Evolutionary conservation across 2,329 filamentous ascomycete genomes (phyloP), one percentile per base, ranked within the genome.

Genomic region (Dendrostoma leiphaemia): DNA sequence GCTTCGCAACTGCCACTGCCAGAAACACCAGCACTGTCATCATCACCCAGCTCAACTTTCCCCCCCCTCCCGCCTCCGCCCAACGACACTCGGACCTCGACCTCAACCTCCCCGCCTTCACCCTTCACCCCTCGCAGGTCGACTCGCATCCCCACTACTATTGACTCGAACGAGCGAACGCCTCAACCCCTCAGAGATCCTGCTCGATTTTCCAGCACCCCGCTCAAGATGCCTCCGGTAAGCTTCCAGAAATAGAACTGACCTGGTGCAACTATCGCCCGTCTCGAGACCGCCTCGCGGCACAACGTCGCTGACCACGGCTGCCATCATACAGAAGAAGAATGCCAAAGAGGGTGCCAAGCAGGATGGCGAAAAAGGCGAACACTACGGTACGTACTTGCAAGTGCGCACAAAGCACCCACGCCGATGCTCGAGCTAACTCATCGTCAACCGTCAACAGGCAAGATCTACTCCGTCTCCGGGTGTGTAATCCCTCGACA

Each of bases 391-490:
- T 79, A n/a, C n/a, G n/a, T n/a, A n/a, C n/a, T n/a, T n/a, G n/a
- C n/a, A n/a, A n/a, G n/a, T n/a, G n/a, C n/a, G n/a, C n/a, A n/a
- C n/a, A n/a, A n/a, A n/a, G n/a, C n/a, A n/a, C n/a, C n/a, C n/a
- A n/a, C n/a, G n/a, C n/a, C n/a, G n/a, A 9, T 45, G n/a, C 48
- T 44, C 38, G 31, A 19, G 43, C 51, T 58, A 38, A 58, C 28
- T 35, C n/a, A n/a, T 31, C 37, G 31, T 51, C n/a, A n/a, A n/a
- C n/a, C n/a, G 35, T 43, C 37, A 59, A 45, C 61, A 82, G 80
- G 80, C 78, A 83, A 81, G 74, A 81, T 83, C 71, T 83, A 77
- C 72, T 83, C 80, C 68, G 73, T 83, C 63, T 82, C 80, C 61
- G 86, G 85, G 80, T 83, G 64, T 71, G 79, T 79, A 60, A n/a